Percentiles rank a stretch among this genome's conserved stretches.
These are phyloP conservation scores for Artemisia annua DNA, from an alignment of 129 eudicot genomes.

Conservation along the genomic window DNA sequence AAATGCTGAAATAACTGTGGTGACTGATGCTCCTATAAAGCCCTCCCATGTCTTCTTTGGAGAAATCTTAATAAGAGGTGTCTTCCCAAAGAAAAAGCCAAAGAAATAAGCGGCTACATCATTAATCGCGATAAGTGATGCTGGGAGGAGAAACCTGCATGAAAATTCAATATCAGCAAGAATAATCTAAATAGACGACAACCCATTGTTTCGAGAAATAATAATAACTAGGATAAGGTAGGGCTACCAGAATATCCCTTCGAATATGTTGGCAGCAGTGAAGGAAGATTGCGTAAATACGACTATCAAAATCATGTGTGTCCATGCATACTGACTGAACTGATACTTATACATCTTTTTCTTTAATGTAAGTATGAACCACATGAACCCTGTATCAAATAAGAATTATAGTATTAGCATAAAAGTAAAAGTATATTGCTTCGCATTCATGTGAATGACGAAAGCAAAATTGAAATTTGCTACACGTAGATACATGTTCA, in stretches of 20 bases:
- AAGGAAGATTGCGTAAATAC: slow-evolving; percentile 84
- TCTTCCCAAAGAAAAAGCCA: slow-evolving; percentile 85
- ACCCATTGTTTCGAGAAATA: neutral
- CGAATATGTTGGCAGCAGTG: slow-evolving; percentile 80
- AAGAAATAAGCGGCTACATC: slow-evolving; percentile 79
- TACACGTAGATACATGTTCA: neutral
- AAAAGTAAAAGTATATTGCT: neutral
- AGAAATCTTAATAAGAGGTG: slow-evolving; percentile 79
- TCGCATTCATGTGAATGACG: neutral
- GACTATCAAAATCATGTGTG: slow-evolving; percentile 88
- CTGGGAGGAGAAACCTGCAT: slow-evolving; percentile 82
- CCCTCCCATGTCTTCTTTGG: slow-evolving; percentile 98
- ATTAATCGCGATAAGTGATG: slow-evolving; percentile 71
- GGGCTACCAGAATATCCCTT: slow-evolving; percentile 81
- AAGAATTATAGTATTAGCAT: slow-evolving; percentile 10
- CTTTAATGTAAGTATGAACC: slow-evolving; percentile 86
- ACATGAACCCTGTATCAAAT: slow-evolving; percentile 58
- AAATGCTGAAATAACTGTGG: slow-evolving; percentile 73
- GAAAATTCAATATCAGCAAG: neutral
- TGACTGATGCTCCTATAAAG: slow-evolving; percentile 75
- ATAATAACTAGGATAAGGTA: slow-evolving; percentile 8
- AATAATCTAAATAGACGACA: neutral
- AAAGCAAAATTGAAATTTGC: neutral
- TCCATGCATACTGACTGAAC: slow-evolving; percentile 85
- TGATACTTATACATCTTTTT: slow-evolving; percentile 86